A percentile compares a stretch with the other conserved stretches of the same genome.
These are phyloP conservation scores for Fusarium sp. DNA, from an alignment of 2,329 filamentous ascomycete species.

Conservation along the genomic window DNA sequence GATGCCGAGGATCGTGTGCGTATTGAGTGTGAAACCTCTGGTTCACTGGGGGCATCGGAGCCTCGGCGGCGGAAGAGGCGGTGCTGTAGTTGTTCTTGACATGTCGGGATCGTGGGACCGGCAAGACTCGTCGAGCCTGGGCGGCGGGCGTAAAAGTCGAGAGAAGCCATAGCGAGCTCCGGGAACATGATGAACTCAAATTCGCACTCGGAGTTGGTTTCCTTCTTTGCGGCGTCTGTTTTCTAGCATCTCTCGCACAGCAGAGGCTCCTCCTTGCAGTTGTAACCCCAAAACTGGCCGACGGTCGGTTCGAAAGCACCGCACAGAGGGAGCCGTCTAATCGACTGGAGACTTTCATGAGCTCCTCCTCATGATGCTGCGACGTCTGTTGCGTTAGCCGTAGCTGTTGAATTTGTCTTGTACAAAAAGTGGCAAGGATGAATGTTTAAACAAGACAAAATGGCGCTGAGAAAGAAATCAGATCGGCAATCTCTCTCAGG, in stretches of 20 bases:
- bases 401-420: slow-evolving; percentile 3
- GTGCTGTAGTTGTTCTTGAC: slow-evolving; percentile 43
- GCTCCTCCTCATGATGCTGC: slow-evolving; percentile 62
- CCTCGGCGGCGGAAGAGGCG: slow-evolving; percentile 37
- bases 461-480: slow-evolving; percentile 32
- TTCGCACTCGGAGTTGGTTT: slow-evolving; percentile 1
- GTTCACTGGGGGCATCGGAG: slow-evolving; percentile 20
- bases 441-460: background rate
- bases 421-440: background rate
- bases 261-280: slow-evolving; percentile 45
- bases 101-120: slow-evolving; percentile 34
- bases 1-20: slow-evolving; percentile 53
- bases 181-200: slow-evolving; percentile 45
- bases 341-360: slow-evolving; percentile 70
- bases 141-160: slow-evolving; percentile 53
- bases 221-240: slow-evolving; percentile 22
- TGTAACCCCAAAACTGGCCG: slow-evolving; percentile 45
- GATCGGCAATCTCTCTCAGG: slow-evolving; percentile 36
- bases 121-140: slow-evolving; percentile 35
- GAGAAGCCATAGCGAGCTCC: slow-evolving; percentile 54
- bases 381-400: slow-evolving; percentile 29
- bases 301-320: slow-evolving; percentile 61
- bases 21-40: slow-evolving; percentile 20
- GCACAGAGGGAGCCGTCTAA: slow-evolving; percentile 70
- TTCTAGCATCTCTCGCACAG: slow-evolving; percentile 32